Evolutionary conservation across 1,284 basidiomycete genomes (phyloP).

Genomic region (Puccinia novopanici): DNA sequence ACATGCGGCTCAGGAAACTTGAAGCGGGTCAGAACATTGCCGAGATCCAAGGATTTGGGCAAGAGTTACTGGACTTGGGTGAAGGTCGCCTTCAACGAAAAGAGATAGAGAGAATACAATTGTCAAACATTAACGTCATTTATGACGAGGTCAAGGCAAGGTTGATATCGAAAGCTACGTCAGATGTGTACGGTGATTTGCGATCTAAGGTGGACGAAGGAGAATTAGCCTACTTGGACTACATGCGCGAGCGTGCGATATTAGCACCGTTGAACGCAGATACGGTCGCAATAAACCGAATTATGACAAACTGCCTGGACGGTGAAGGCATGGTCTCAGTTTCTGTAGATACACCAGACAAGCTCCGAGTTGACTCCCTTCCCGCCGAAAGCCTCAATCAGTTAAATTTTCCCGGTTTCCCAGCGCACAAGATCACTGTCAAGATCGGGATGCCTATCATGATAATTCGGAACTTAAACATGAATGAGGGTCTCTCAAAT

Average conservation of each 20-base stretch:
- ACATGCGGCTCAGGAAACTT: neutral
- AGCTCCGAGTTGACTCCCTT: neutral
- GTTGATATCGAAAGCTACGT: neutral
- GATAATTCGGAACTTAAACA: neutral
- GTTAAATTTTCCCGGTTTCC: too few species aligned
- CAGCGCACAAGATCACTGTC: too few species aligned
- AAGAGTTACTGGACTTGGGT: neutral
- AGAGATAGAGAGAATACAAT: too few species aligned
- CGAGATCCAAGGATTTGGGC: neutral
- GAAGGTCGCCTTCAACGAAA: too few species aligned
- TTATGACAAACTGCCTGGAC: neutral
- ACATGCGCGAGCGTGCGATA: neutral
- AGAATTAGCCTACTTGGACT: neutral
- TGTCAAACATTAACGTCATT: too few species aligned
- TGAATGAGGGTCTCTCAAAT: constrained; percentile 13
- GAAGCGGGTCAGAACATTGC: neutral
- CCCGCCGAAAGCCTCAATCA: too few species aligned
- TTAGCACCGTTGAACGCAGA: neutral
- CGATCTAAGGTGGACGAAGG: neutral
- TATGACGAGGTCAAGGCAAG: neutral
- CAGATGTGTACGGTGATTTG: neutral
- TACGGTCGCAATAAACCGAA: neutral
- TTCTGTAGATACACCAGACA: neutral
- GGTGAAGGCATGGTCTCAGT: neutral
- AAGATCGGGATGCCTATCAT: constrained; percentile 9